phyloP scores from a whole-genome alignment of 2,329 filamentous ascomycete species.

The Alternaria arborescens region DNA sequence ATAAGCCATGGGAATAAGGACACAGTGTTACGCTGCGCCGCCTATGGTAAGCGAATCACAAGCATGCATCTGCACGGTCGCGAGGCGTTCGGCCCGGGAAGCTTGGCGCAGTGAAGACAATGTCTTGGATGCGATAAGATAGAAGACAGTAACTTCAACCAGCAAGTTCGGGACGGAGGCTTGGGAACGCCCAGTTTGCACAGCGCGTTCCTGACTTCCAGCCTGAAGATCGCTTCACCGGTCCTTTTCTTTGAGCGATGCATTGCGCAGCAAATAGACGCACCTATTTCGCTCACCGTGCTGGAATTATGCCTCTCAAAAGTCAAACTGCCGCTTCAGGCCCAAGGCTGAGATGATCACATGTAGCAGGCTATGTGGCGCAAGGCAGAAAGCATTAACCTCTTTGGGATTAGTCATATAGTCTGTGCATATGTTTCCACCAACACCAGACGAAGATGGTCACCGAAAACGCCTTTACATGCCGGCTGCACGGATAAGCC shows the following conservation, averaged over 20 bases:
- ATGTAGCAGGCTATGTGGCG: conserved; percentile 15
- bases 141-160: background rate
- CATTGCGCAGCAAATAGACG: conserved; percentile 1
- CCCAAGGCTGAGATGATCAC: conserved; percentile 5
- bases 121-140: conserved; percentile 7
- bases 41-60: conserved; percentile 16
- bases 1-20: conserved; percentile 9
- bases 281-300: conserved; percentile 13
- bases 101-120: conserved; percentile 19
- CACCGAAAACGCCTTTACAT: conserved; percentile 3
- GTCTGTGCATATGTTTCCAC: conserved; percentile 14
- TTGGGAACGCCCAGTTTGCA: background rate
- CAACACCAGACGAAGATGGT: conserved; percentile 5
- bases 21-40: background rate
- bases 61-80: background rate
- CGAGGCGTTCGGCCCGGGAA: conserved; percentile 13
- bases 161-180: background rate
- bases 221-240: conserved; percentile 6
- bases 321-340: conserved; percentile 8
- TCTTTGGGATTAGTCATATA: background rate
- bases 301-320: background rate
- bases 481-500: background rate
- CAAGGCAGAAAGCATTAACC: conserved; percentile 25
- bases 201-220: background rate
- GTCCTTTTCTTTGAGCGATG: background rate